Evolutionary conservation across 345 rosid species (phyloP).

Genomic region (Durio zibethinus): DNA sequence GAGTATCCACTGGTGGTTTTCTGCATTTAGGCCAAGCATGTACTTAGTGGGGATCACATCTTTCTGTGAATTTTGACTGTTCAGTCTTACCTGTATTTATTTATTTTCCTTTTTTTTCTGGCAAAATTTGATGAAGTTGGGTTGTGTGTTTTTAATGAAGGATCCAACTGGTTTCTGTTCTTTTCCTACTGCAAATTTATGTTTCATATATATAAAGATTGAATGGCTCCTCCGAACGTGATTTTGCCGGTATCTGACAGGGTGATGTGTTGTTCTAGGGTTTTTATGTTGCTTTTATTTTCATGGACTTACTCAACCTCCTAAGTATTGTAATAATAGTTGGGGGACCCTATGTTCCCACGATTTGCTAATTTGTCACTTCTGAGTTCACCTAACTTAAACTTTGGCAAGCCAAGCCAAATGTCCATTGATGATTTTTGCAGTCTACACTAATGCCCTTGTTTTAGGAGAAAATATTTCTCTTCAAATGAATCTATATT

Average conservation of each 20-base stretch:
- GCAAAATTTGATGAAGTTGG: not conserved
- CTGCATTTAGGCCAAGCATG: not conserved
- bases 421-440: not conserved
- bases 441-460: not conserved
- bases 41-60: slow-evolving; percentile 4
- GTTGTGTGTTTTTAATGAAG: slow-evolving; percentile 20
- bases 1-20: slow-evolving; percentile 9
- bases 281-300: slow-evolving; percentile 18
- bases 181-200: slow-evolving; percentile 9
- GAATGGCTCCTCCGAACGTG: slow-evolving; percentile 12
- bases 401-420: not conserved
- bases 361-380: slow-evolving; percentile 21
- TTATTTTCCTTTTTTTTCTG: not conserved
- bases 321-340: slow-evolving; percentile 10
- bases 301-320: not conserved
- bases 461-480: not conserved
- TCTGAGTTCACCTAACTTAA: not conserved
- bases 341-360: slow-evolving; percentile 20
- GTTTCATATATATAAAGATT: slow-evolving; percentile 15
- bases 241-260: slow-evolving; percentile 4
- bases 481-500: not conserved
- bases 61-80: too few species aligned
- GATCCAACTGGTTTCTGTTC: slow-evolving; percentile 13
- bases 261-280: slow-evolving; percentile 6
- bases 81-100: not conserved